phyloP scores from a whole-genome alignment of 768 basidiomycete genomes.

The Sarcodon sp. region DNA sequence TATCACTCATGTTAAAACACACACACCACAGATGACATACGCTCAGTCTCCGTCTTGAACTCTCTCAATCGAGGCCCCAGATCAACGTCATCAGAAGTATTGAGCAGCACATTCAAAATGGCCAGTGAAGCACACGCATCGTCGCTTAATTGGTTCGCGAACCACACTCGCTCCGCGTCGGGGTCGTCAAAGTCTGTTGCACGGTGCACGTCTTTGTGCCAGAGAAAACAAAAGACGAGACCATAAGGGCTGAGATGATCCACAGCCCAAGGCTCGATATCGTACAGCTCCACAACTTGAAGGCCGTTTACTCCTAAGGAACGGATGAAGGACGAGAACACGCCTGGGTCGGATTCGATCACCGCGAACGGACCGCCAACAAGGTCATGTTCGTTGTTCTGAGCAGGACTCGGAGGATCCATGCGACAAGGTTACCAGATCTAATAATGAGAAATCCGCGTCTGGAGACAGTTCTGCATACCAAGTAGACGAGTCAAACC shows the following conservation, averaged over 20 bases:
- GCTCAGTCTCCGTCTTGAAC: conserved; percentile 37
- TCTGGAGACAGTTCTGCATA: too few species aligned
- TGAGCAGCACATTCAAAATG: conserved; percentile 45
- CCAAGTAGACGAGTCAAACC: too few species aligned
- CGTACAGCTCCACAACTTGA: conserved; percentile 46
- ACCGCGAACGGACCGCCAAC: conserved; percentile 54
- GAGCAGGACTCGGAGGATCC: background rate
- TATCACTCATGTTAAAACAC: background rate
- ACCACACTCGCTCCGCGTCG: conserved; percentile 47
- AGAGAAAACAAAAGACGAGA: conserved; percentile 52
- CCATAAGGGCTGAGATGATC: conserved; percentile 45
- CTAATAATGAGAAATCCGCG: too few species aligned
- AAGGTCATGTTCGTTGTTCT: conserved; percentile 21
- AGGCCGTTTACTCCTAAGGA: conserved; percentile 38
- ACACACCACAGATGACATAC: conserved; percentile 46
- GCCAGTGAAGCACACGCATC: conserved; percentile 57
- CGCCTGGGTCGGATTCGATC: conserved; percentile 37
- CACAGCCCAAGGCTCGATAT: conserved; percentile 52
- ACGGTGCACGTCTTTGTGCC: conserved; percentile 29
- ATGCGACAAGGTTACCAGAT: too few species aligned
- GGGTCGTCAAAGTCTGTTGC: conserved; percentile 24
- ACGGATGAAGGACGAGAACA: conserved; percentile 45
- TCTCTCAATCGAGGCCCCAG: conserved; percentile 29
- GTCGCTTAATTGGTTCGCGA: conserved; percentile 54
- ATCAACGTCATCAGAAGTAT: conserved; percentile 33